phyloP scores from a whole-genome alignment of 2,329 filamentous ascomycete genomes.

The Venturiaceae sp. region DNA sequence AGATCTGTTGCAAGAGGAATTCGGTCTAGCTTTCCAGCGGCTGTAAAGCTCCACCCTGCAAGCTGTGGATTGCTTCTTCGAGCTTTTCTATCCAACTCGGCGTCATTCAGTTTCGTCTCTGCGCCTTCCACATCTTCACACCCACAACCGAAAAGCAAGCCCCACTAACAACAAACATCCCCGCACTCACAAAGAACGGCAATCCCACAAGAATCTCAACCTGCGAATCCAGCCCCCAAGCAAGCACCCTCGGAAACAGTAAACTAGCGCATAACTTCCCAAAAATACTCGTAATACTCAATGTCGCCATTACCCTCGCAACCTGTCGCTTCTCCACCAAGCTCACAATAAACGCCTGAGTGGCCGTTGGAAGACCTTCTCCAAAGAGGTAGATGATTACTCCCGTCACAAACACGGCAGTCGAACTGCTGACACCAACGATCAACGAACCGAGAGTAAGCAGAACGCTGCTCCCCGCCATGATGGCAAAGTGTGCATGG shows the following conservation, averaged over 20 bases:
- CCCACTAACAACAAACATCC: conserved; percentile 6
- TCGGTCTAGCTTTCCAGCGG: too few relatives aligned
- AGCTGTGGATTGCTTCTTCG: too few relatives aligned
- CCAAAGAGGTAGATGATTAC: conserved; percentile 7
- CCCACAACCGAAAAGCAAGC: conserved; percentile 5
- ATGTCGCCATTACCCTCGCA: conserved; percentile 7
- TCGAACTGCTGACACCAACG: background rate
- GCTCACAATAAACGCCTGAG: conserved; percentile 9
- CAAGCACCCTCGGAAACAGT: conserved; percentile 8
- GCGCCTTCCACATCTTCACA: background rate
- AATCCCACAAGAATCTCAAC: conserved; percentile 1
- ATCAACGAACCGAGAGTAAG: background rate
- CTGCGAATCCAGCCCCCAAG: conserved; percentile 6
- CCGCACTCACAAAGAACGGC: conserved; percentile 9
- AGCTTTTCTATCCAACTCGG: too few relatives aligned
- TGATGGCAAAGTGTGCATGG: conserved; percentile 1
- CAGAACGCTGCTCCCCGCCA: background rate
- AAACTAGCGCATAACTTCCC: conserved; percentile 6
- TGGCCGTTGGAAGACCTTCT: conserved; percentile 8
- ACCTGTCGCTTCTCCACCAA: conserved; percentile 8
- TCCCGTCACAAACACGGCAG: background rate
- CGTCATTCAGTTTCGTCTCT: too few relatives aligned
- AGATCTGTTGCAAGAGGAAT: too few relatives aligned
- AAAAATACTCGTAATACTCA: conserved; percentile 7
- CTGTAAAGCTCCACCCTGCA: too few relatives aligned